Conservation (phyloP, 352 stramenopile species). For the Discostella stelligera region DNA sequence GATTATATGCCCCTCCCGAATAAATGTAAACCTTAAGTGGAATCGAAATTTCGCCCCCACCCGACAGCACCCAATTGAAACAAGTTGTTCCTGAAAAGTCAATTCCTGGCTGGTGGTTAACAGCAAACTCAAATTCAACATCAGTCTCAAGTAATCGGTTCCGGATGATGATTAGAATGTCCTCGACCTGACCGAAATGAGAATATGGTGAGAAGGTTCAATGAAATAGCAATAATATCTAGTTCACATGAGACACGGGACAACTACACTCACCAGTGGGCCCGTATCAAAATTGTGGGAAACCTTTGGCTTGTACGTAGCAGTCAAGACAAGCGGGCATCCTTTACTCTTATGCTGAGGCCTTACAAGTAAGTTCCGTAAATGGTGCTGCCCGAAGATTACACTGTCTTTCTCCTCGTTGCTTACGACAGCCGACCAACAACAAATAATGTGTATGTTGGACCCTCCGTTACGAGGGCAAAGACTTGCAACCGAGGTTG, state of each 20-base stretch:
- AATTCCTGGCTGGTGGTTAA: constrained; percentile 52
- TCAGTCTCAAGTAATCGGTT: constrained; percentile 62
- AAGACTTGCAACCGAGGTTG: constrained; percentile 69
- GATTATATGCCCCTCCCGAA: constrained; percentile 64
- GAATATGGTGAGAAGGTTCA: background rate
- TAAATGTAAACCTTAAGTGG: constrained; percentile 65
- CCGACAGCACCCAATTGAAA: constrained; percentile 48
- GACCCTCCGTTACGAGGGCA: constrained; percentile 52
- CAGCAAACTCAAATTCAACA: constrained; percentile 69
- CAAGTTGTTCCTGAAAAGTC: constrained; percentile 64
- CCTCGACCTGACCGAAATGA: constrained; percentile 54
- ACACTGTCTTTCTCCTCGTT: constrained; percentile 29
- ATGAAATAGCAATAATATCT: too few species aligned
- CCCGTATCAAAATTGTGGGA: constrained; percentile 66
- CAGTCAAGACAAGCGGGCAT: constrained; percentile 65
- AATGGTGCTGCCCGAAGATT: constrained; percentile 65
- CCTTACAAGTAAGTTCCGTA: constrained; percentile 59
- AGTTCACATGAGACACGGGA: background rate
- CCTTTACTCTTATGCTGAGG: constrained; percentile 50
- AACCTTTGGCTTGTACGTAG: constrained; percentile 53
- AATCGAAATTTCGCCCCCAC: constrained; percentile 61
- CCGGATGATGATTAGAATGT: constrained; percentile 60
- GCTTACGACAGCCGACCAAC: constrained; percentile 61
- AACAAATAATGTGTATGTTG: constrained; percentile 72
- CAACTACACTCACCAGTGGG: constrained; percentile 37